Conservation (phyloP, 2,329 filamentous ascomycete genomes). For the Pestalotiopsis sp. region DNA sequence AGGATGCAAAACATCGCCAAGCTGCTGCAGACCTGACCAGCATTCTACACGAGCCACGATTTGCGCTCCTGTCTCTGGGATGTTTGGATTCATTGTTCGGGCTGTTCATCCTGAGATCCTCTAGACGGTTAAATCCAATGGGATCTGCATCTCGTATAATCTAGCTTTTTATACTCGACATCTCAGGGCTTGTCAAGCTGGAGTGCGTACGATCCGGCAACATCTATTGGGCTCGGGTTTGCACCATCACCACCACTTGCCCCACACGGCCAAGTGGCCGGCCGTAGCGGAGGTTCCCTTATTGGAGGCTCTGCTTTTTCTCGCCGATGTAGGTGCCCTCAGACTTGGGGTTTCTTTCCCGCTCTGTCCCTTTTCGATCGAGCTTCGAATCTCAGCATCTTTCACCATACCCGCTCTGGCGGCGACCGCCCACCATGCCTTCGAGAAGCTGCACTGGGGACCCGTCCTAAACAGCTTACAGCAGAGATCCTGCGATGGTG, state of each 20-base stretch:
- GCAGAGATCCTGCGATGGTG: background rate
- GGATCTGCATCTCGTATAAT: background rate
- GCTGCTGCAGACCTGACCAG: background rate
- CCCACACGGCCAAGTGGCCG: slow-evolving; percentile 27
- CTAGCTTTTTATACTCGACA: background rate
- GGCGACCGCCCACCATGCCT: background rate
- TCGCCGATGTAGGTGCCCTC: background rate
- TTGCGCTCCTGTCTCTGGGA: background rate
- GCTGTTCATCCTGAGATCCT: background rate
- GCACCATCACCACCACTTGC: slow-evolving; percentile 14
- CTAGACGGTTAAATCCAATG: background rate
- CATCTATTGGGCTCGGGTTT: background rate
- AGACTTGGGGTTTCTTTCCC: background rate
- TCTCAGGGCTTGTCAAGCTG: background rate
- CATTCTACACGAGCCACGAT: background rate
- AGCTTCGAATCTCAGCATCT: background rate
- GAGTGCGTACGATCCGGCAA: background rate
- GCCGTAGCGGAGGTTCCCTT: slow-evolving; percentile 22
- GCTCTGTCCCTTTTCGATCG: background rate
- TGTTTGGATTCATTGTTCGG: background rate
- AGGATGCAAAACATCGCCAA: background rate
- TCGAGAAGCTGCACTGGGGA: background rate
- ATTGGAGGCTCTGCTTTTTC: slow-evolving; percentile 10
- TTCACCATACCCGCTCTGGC: background rate
- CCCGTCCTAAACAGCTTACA: background rate